Base-by-base conservation (phyloP, 2,329 filamentous ascomycete genomes). In the Hypoxylon sp. region DNA sequence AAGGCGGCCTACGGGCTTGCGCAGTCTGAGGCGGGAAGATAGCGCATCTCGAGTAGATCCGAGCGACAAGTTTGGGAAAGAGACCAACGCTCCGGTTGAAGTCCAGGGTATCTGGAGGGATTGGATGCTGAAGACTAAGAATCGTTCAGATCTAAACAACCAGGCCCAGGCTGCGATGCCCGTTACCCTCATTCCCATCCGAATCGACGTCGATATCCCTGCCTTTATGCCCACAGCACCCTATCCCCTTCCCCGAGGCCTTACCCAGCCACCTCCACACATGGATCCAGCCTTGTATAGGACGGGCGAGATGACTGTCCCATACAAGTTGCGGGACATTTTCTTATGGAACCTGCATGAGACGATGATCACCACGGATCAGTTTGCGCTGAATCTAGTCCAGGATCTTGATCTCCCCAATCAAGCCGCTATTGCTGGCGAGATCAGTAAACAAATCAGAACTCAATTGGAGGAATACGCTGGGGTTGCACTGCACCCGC, bases 271-370 rank as follows among this genome's bases (percentile, higher is more conserved):
- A 65, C 89, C 88, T 4, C 84, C 93, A 55, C 91, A 69, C 15
- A 74, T 75, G 72, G 76, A 78, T 53, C 74, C 75, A n/a, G 46
- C 93, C 13, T 90, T 94, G 62, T 98, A 97, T 82, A 91, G 91
- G 75, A 86, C 87, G 61, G 92, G 92, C 61, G 95, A 98, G 69
- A 81, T 88, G 68, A 94, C 94, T 13, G 90, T 94, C 0, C 92
- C 93, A 2, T 98, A 94, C 80, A 89, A 96, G 69, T 85, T 99
- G 63, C 94, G 97, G 75, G 96, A 99, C 75, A 92, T 93, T n/a
- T 98, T 99, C 75, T 82, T 98, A 57, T 99, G 96, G 96, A 99
- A 99, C 75, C 86, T 99, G 13, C 95, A 98, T 80, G 96, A 99
- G 82, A 92, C 93, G 0, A 84, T 98, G 65, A 92, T 94, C 56